Evolutionary conservation across 78 protist genomes (phyloP).

Genomic region (Tieghemostelium lacteum): DNA sequence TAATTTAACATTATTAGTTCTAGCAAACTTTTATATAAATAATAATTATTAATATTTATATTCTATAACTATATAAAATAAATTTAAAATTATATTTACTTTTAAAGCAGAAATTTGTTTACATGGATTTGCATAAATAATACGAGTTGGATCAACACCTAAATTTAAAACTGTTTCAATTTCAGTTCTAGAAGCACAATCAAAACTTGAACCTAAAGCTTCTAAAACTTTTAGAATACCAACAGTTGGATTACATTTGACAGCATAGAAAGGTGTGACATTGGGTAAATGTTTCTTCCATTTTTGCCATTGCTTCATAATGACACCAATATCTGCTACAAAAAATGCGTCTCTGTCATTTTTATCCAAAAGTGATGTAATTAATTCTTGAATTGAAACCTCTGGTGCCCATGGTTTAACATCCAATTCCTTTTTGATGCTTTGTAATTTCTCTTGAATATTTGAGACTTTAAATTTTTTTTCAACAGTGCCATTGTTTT

Average conservation of each 20-base stretch:
- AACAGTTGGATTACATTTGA: conserved; percentile 93
- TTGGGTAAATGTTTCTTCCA: conserved; percentile 87
- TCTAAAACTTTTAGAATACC: conserved; percentile 83
- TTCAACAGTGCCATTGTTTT: neutral
- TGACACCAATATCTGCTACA: conserved; percentile 36
- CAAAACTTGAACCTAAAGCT: conserved; percentile 90
- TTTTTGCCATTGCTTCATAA: conserved; percentile 45
- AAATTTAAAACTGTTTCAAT: conserved; percentile 71
- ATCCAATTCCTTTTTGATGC: conserved; percentile 57
- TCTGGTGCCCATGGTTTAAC: conserved; percentile 40
- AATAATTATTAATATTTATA: neutral
- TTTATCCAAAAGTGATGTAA: conserved; percentile 49
- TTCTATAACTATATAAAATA: neutral
- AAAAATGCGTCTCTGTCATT: conserved; percentile 78
- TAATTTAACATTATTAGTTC: conserved; percentile 58
- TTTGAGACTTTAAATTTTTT: neutral
- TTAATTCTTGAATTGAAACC: conserved; percentile 17
- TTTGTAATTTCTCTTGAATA: conserved; percentile 29
- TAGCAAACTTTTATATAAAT: conserved; percentile 55
- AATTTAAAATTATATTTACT: neutral
- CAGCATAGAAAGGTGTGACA: conserved; percentile 94
- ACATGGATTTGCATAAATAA: conserved; percentile 97
- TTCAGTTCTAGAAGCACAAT: conserved; percentile 92
- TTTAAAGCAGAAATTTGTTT: conserved; percentile 80
- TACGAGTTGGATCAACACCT: conserved; percentile 85